Evolutionary conservation across 2,329 filamentous ascomycete genomes (phyloP), one percentile per base, ranked within the genome.

Genomic region (Incumbomyces delicatus): DNA sequence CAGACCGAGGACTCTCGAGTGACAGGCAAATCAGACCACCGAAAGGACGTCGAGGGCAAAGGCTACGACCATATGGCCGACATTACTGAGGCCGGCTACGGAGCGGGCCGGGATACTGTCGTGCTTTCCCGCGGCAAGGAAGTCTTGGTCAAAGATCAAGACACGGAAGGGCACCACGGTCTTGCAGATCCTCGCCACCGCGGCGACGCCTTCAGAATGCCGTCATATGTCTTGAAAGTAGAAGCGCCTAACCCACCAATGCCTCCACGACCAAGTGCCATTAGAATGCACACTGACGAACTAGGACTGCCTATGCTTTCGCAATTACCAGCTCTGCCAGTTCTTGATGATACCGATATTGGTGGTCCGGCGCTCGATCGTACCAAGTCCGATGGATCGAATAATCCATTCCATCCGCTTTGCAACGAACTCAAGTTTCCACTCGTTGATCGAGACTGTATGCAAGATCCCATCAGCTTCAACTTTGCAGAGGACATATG

Each of bases 401-500:
- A 63, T 78, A 53, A 69, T 76, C 41, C 69, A 53, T 59, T 43
- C 55, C 71, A 74, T 44, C 68, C 73, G 10, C 60, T 76, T 5
- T 58, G 73, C 12, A 61, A 80, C 7, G 86, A 92, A 47, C 81
- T 96, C 57, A 77, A 78, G 48, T 77, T 75, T 16, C 86, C 87
- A 0, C 70, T 77, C 30, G 77, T 98, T 20, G 80, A 87, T 52
- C 86, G 89, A 57, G 85, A 96, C 62, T 96, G 90, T 66, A 98
- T 98, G 88, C 78, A 76, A 13, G 92, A 98, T 64, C 92, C 94
- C 0, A 68, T 98, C 34, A 81, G 83, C 48, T 76, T 87, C 45
- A 70, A 75, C 1, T 98, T 98, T 66, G 85, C 87, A 61, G 78
- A 92, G 38, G 85, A 94, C 52, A 81, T 87, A 1, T 98, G 94